These are phyloP conservation scores for Aureobasidium pullulans DNA, from an alignment of 2,329 filamentous ascomycete genomes.

Conservation along the genomic window DNA sequence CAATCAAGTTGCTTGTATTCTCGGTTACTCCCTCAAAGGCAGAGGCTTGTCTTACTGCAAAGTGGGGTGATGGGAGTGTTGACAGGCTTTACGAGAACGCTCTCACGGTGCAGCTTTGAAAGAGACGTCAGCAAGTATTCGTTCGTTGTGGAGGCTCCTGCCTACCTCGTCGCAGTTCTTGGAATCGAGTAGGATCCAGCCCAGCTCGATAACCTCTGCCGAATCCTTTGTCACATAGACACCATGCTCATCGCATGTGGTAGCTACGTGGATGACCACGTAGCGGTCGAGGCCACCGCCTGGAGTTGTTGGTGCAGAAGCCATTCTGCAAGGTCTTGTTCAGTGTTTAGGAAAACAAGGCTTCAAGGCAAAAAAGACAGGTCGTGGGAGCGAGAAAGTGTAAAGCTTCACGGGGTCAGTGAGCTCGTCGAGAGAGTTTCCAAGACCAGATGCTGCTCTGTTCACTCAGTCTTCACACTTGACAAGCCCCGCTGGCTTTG, in stretches of 20 bases:
- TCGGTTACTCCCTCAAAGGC: neutral
- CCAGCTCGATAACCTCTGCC: slow-evolving; percentile 97
- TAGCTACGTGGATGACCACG: slow-evolving; percentile 96
- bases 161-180: slow-evolving; percentile 83
- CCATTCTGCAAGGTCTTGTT: slow-evolving; percentile 1
- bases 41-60: slow-evolving; percentile 69
- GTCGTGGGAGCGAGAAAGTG: neutral
- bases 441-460: neutral
- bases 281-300: slow-evolving; percentile 66
- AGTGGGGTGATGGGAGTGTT: slow-evolving; percentile 98
- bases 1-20: slow-evolving; percentile 21
- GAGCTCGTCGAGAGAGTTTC: neutral
- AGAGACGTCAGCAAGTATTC: slow-evolving; percentile 5
- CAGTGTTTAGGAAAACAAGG: neutral
- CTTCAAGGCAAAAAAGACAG: neutral
- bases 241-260: slow-evolving; percentile 97
- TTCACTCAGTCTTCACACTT: slow-evolving; percentile 1
- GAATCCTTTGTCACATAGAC: slow-evolving; percentile 99
- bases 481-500: slow-evolving; percentile 1
- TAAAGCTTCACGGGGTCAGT: slow-evolving; percentile 1
- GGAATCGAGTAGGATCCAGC: slow-evolving; percentile 92
- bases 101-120: slow-evolving; percentile 80
- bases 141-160: neutral
- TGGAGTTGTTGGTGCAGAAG: slow-evolving; percentile 10
- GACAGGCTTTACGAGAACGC: slow-evolving; percentile 93